A percentile compares a stretch with the other conserved stretches of the same genome.
phyloP scores from a whole-genome alignment of 1,284 basidiomycete genomes.

The Fomes fomentarius region DNA sequence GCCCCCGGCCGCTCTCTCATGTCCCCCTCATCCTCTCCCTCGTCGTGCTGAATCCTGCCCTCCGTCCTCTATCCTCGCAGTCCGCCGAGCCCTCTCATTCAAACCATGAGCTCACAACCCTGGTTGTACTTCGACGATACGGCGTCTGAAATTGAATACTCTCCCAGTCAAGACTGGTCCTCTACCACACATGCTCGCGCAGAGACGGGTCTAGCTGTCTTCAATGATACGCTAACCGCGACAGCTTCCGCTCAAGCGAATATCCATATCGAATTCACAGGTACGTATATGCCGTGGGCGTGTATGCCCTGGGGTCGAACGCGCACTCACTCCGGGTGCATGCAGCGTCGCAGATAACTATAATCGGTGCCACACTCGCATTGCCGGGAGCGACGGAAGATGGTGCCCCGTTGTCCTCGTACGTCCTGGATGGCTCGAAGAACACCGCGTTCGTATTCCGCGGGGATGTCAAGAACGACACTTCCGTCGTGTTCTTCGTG shows the following conservation, averaged over 20 bases:
- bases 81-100: slow-evolving; percentile 3
- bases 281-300: slow-evolving; percentile 8
- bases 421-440: slow-evolving; percentile 21
- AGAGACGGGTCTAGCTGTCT: not conserved
- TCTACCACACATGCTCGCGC: not conserved
- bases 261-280: slow-evolving; percentile 15
- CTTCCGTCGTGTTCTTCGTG: slow-evolving; percentile 20
- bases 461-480: slow-evolving; percentile 13
- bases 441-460: slow-evolving; percentile 21
- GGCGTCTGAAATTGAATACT: slow-evolving; percentile 10
- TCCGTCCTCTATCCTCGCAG: not conserved
- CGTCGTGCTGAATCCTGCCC: not conserved
- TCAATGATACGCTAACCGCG: slow-evolving; percentile 17
- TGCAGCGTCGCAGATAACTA: slow-evolving; percentile 24
- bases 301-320: no score
- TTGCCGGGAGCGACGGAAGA: slow-evolving; percentile 1
- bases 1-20: not conserved
- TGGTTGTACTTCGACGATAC: slow-evolving; percentile 23
- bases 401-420: slow-evolving; percentile 19
- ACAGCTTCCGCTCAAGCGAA: slow-evolving; percentile 6
- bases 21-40: not conserved
- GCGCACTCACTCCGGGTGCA: no score
- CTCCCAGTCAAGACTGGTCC: slow-evolving; percentile 10
- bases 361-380: slow-evolving; percentile 24
- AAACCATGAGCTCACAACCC: no score